These are phyloP conservation scores for Rhododendron simsii DNA, from an alignment of 148 eudicot genomes.

Conservation along the genomic window DNA sequence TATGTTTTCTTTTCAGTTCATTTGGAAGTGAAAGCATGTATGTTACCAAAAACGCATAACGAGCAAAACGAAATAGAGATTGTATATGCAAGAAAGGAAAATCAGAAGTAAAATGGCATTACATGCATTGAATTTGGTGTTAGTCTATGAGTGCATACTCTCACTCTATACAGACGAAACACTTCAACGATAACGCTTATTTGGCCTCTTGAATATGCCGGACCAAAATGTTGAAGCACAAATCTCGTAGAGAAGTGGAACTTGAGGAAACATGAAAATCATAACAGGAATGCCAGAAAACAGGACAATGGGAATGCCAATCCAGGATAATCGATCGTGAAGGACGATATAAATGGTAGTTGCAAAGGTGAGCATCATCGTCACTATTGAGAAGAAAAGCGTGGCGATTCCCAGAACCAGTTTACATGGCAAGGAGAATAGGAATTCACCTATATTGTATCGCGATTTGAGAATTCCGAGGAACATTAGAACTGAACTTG, in stretches of 20 bases:
- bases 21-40: neutral
- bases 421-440: neutral
- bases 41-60: neutral
- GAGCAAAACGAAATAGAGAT: neutral
- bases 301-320: neutral
- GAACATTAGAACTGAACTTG: neutral
- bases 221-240: neutral
- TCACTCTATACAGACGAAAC: neutral
- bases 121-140: neutral
- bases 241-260: neutral
- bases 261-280: neutral
- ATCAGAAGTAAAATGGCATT: neutral
- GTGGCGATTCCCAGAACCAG: neutral
- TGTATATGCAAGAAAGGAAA: neutral
- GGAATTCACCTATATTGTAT: neutral
- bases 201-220: neutral
- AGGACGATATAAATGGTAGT: neutral
- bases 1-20: neutral
- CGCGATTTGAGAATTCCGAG: neutral
- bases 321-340: neutral
- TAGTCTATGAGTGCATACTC: neutral
- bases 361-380: neutral
- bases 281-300: neutral
- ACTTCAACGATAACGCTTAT: neutral
- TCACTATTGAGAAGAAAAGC: slow-evolving; percentile 1